Base-by-base conservation (phyloP, 495 filamentous ascomycete species). In the Aspergillus cristatus region DNA sequence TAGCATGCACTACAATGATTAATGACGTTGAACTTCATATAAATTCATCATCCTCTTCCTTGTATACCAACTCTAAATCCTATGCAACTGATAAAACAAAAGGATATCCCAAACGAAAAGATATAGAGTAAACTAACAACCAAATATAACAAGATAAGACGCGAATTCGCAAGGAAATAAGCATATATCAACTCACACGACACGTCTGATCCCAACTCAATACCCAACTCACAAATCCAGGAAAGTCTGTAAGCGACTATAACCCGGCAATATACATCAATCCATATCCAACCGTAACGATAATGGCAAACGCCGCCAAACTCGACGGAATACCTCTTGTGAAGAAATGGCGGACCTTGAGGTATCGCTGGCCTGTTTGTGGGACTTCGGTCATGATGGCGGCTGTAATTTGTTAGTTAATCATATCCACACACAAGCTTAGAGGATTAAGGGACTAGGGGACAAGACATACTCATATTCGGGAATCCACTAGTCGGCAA, bases 331-430 rank as follows among this genome's bases (percentile, higher is more conserved):
- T 77, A 46, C 91, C 91, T 16, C 88, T 65, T 16, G 80, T 86
- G 41, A 99, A 80, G 62, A 99, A 99, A 54, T 99, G 91, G 47
- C 82, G 84, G 18, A 97, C 91, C 37, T 81, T 67, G 37, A 99
- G 71, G 57, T 99, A 99, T 15, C 91, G 70, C 58, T 94, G 85
- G 6, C 91, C 91, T 0, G 84, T 88, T 39, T 87, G 79, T 0
- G 82, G 70, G 44, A 97, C 88, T 65, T 99, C 91, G 70, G 94
- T 96, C 93, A 99, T 97, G 54, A 99, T 97, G 10, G 91, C 91
- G 40, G 91, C 89, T 94, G 43, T 26, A 31, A 15, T 40, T 32
- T 14, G 44, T 65, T 49, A 63, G 55, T 26, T 46, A 18, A n/a
- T 38, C 39, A 24, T 35, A 30, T 14, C 20, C 16, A 29, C 6